These are phyloP conservation scores for Penicillium nucicola DNA, from an alignment of 495 filamentous ascomycete species.

Conservation along the genomic window DNA sequence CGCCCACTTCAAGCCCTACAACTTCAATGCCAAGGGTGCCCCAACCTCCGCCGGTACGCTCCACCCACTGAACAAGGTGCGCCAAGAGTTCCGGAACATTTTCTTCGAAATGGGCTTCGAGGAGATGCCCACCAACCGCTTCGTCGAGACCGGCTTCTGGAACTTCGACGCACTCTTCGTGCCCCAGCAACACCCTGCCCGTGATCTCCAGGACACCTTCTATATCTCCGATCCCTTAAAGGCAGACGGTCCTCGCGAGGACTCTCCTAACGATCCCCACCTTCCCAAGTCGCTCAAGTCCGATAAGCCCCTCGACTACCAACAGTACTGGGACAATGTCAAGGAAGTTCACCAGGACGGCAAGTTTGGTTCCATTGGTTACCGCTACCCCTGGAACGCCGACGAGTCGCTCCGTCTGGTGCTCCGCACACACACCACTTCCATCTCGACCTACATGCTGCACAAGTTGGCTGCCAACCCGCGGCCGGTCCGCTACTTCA, in stretches of 20 bases:
- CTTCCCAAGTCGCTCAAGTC: slow-evolving; percentile 31
- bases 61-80: slow-evolving; percentile 93
- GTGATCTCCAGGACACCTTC: slow-evolving; percentile 96
- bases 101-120: slow-evolving; percentile 79
- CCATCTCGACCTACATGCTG: slow-evolving; percentile 81
- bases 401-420: slow-evolving; percentile 89
- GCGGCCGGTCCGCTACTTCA: slow-evolving; percentile 88
- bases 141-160: slow-evolving; percentile 97
- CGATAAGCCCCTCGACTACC: slow-evolving; percentile 63
- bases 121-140: slow-evolving; percentile 55
- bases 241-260: slow-evolving; percentile 75
- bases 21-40: slow-evolving; percentile 89
- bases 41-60: slow-evolving; percentile 76
- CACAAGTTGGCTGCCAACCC: slow-evolving; percentile 81
- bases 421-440: slow-evolving; percentile 93
- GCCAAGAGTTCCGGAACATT: slow-evolving; percentile 89
- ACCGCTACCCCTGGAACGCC: slow-evolving; percentile 87
- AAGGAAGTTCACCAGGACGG: slow-evolving; percentile 77
- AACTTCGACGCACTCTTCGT: slow-evolving; percentile 98
- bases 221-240: slow-evolving; percentile 85
- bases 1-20: slow-evolving; percentile 91
- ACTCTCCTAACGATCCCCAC: slow-evolving; percentile 48
- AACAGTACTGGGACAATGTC: slow-evolving; percentile 83
- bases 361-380: slow-evolving; percentile 90
- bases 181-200: slow-evolving; percentile 94